A percentile compares a stretch with the other conserved stretches of the same genome.
phyloP scores from a whole-genome alignment of 345 rosid species.

The Microcos paniculata region DNA sequence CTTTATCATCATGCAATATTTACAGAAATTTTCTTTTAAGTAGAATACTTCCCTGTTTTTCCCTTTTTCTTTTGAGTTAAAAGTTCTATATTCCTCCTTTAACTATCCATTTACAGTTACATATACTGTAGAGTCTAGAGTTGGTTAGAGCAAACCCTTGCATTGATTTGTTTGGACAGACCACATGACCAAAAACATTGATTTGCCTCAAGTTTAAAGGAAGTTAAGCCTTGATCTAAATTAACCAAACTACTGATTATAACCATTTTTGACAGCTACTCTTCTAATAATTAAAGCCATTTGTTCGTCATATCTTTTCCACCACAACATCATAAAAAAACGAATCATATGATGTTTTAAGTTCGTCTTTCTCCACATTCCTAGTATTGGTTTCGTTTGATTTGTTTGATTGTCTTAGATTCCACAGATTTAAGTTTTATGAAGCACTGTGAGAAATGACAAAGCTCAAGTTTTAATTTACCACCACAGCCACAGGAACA shows the following conservation, averaged over 20 bases:
- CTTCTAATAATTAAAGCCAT: neutral
- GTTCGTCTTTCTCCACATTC: neutral
- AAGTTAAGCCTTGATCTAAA: no score
- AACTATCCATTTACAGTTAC: no score
- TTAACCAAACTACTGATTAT: no score
- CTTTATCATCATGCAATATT: neutral
- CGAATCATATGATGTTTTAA: constrained; percentile 5
- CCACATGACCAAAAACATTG: no score
- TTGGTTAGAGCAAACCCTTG: no score
- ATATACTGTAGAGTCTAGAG: no score
- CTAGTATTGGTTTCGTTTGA: neutral
- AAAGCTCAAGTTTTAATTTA: neutral
- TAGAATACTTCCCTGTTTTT: neutral
- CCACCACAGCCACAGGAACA: neutral
- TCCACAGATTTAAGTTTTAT: no score
- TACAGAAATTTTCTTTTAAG: neutral
- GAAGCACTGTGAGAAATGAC: neutral
- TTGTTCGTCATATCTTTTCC: neutral
- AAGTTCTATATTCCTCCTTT: no score
- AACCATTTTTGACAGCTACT: neutral
- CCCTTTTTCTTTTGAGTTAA: no score
- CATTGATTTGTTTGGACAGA: no score
- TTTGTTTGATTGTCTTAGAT: no score
- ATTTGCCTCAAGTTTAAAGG: no score
- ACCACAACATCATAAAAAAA: neutral